phyloP scores from a whole-genome alignment of 1,139 yeast species.

The Pichia sp. region DNA sequence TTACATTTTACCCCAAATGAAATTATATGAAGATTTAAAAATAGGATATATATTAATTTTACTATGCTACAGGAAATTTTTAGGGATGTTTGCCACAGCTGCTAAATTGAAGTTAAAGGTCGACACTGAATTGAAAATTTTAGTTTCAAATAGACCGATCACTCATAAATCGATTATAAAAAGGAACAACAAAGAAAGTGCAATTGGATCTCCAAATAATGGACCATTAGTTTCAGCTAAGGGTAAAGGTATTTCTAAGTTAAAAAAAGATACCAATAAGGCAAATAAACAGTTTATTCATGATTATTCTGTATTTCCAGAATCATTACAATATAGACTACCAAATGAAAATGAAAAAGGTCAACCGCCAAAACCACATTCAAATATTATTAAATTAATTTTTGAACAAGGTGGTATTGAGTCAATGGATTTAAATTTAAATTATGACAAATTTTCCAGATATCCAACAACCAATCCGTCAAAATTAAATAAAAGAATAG shows the following conservation, averaged over 20 bases:
- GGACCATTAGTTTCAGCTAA: conserved; percentile 8
- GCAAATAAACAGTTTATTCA: conserved; percentile 23
- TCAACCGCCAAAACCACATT: conserved; percentile 18
- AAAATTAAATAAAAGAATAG: conserved; percentile 37
- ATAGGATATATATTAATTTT: no score
- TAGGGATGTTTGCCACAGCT: background rate
- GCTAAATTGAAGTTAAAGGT: background rate
- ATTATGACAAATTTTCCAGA: conserved; percentile 32
- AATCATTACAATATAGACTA: conserved; percentile 31
- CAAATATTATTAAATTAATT: conserved; percentile 22
- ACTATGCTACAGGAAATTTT: no score
- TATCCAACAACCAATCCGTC: conserved; percentile 44
- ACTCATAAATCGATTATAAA: conserved; percentile 12
- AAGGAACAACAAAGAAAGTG: conserved; percentile 3
- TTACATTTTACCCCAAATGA: no score
- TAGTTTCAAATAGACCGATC: conserved; percentile 1
- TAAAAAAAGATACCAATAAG: conserved; percentile 13
- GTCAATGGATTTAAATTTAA: conserved; percentile 25
- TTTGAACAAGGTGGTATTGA: conserved; percentile 30
- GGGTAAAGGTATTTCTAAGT: conserved; percentile 14
- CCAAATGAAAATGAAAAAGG: conserved; percentile 25
- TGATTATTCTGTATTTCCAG: conserved; percentile 35
- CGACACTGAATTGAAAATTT: background rate
- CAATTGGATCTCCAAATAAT: conserved; percentile 3
- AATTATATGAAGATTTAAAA: no score